Evolutionary conservation across 192 early-diverging fungal species (phyloP), one percentile per base, ranked within the genome.

Genomic region (Diversispora eburnea): DNA sequence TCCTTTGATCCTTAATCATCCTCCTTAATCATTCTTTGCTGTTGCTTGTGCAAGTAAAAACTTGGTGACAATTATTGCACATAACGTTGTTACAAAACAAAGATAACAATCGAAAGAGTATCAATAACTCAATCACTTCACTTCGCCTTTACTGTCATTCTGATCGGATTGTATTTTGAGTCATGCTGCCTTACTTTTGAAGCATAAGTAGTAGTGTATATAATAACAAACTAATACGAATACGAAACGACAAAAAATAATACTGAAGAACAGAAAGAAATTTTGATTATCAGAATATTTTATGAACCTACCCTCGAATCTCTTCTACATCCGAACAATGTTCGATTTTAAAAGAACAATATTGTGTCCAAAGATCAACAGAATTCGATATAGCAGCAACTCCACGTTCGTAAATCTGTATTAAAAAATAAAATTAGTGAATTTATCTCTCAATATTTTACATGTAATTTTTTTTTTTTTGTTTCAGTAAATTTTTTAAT

Each of bases 281-380:
- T 56, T 55, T 58, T 22, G 56, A 39, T 56, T 41, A 70, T 20
- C 51, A 17, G n/a, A 17, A 43, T 56, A 48, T 41, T 67, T 58
- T 48, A n/a, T 52, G 33, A 63, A 87, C 85, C 84, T 78, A 92
- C 91, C 75, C 81, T 81, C 88, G 73, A 42, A 89, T 86, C 4
- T 60, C 76, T 12, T 81, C 84, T n/a, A 70, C 74, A 43, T 83
- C 82, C n/a, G 74, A 74, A 52, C 79, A 78, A 49, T 89, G 78
- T 20, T 88, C 84, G 61, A 88, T 81, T 64, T 85, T 85, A 75
- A 91, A 90, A 8, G 82, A 70, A 72, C 84, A 84, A 75, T 89
- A 92, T 63, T 92, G 90, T 10, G 80, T 87, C 91, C 91, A 92
- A 7, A 92, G 77, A 59, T 92, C 91, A 19, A 90, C 82, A 42